Percentiles rank a stretch among this genome's conserved stretches.
phyloP scores from a whole-genome alignment of 2,329 filamentous ascomycete genomes.

The Talaromyces sp. region DNA sequence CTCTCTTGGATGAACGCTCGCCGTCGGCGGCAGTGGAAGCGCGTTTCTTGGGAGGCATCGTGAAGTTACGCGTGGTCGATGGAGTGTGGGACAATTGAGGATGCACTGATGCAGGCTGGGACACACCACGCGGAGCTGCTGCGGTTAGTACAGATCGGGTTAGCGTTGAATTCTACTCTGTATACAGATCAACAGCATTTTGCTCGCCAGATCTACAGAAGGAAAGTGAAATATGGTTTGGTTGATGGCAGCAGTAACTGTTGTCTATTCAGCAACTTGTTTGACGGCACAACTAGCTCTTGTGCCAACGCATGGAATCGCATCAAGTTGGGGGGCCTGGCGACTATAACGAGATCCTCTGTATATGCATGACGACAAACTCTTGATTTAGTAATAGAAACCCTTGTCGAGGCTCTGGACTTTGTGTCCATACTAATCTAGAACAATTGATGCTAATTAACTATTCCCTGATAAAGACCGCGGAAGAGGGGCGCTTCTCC shows the following conservation, averaged over 20 bases:
- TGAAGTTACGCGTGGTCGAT: not conserved
- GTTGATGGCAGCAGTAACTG: too few relatives aligned
- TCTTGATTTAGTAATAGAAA: too few relatives aligned
- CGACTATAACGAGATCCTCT: too few relatives aligned
- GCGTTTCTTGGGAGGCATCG: constrained; percentile 22
- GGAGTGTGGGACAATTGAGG: not conserved
- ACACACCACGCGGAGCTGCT: too few relatives aligned
- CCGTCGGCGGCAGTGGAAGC: constrained; percentile 19
- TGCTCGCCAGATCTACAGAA: not conserved
- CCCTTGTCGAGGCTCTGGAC: too few relatives aligned
- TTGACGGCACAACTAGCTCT: not conserved
- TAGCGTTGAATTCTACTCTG: not conserved
- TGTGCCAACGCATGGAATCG: not conserved
- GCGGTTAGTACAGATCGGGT: not conserved
- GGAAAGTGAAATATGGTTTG: too few relatives aligned
- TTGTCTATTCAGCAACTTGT: not conserved
- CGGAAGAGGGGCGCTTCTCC: not conserved
- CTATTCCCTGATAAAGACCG: not conserved
- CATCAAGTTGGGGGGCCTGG: not conserved
- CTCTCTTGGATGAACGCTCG: constrained; percentile 20
- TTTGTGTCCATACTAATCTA: too few relatives aligned
- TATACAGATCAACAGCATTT: not conserved
- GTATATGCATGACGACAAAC: too few relatives aligned
- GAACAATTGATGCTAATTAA: too few relatives aligned
- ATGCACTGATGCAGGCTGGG: not conserved